Base-by-base conservation (phyloP, 768 basidiomycete genomes). In the Dioszegia crocea region DNA sequence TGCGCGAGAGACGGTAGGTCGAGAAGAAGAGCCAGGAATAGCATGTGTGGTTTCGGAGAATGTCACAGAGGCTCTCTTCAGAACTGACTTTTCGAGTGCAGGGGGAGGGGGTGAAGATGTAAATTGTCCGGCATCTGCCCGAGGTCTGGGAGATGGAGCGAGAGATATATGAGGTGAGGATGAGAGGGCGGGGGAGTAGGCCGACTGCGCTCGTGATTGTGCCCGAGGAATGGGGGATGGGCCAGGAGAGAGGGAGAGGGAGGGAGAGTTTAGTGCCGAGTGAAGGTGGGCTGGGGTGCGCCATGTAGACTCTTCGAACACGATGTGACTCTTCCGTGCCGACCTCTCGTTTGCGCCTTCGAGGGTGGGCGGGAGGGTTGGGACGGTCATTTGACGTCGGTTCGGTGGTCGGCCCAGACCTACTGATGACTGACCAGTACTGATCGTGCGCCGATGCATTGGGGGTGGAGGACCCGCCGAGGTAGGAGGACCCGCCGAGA, bases 301-400 rank as follows among this genome's bases (percentile, higher is more conserved):
- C 51, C 51, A 53, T 14, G 51, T 40, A 26, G 51, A 41, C 19
- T 53, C 51, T 17, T 53, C 51, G 19, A 53, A 53, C 2, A 53
- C 51, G 24, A 53, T 27, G 27, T 53, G 51, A 17, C 51, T 53
- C 51, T 53, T 53, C 17, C 51, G 36, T 3, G 17, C 27, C 5
- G 36, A 2, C 21, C 23, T 19, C 24, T 53, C 51, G 23, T 2
- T 24, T n/a, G 6, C 54, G 3, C 4, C 4, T 40, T 47, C 17
- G 26, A 57, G 29, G 3, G 17, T 23, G 27, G 46, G 17, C n/a
- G 60, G 60, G 10, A 58, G 50, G 17, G 48, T 57, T 12, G 60
- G 60, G 10, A 58, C 43, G 17, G 48, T 57, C 9, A 21, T 43
- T 33, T 63, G 57, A 9, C 53, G 43, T 23, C 57, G 57, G 27